A percentile compares a stretch with the other conserved stretches of the same genome.
Evolutionary conservation across 176 grass and related monocot genomes (phyloP).

Genomic region (Lolium perenne): DNA sequence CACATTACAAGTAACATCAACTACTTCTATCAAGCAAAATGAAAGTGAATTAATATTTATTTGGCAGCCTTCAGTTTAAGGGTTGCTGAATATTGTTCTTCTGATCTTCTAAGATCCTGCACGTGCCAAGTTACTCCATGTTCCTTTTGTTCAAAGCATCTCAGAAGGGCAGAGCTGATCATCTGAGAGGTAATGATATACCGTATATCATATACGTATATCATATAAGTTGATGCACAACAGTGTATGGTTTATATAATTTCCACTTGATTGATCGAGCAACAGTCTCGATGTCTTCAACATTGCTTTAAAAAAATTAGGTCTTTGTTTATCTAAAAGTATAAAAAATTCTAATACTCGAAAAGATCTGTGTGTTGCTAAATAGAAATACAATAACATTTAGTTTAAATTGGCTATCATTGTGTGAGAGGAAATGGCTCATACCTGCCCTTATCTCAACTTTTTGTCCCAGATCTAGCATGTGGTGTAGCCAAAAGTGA

Average conservation of each 20-base stretch:
- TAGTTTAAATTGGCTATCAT: too few species aligned
- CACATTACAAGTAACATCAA: not conserved
- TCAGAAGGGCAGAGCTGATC: not conserved
- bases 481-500: too few species aligned
- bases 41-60: not conserved
- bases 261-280: not conserved
- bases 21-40: not conserved
- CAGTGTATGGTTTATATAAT: not conserved
- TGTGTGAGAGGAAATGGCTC: too few species aligned
- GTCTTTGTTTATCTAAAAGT: not conserved
- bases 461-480: too few species aligned
- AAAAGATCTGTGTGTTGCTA: not conserved
- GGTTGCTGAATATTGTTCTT: too few species aligned
- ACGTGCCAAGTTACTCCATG: not conserved
- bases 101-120: not conserved
- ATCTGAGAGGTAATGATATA: conserved; percentile 3
- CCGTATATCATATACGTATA: not conserved
- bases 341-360: not conserved
- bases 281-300: not conserved
- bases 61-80: not conserved
- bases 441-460: too few species aligned
- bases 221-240: not conserved
- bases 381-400: too few species aligned
- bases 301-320: not conserved
- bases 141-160: not conserved